A percentile compares a stretch with the other conserved stretches of the same genome.
phyloP scores from a whole-genome alignment of 108 stramenopile genomes.

The Cylindrotheca fusiformis region DNA sequence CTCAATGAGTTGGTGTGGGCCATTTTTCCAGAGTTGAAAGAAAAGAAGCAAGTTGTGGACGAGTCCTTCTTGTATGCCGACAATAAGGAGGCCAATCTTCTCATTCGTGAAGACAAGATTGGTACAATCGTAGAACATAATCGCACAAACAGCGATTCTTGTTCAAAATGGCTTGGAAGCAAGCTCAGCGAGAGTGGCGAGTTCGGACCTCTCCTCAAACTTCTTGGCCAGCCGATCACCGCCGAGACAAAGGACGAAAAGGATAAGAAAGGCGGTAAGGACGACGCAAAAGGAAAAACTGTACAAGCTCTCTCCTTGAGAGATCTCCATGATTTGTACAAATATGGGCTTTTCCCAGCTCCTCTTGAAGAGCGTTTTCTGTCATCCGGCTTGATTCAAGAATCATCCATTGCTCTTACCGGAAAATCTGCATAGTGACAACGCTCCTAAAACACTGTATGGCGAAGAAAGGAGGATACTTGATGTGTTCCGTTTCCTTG shows the following conservation, averaged over 20 bases:
- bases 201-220: neutral
- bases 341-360: conserved; percentile 2
- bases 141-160: too few species aligned
- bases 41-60: neutral
- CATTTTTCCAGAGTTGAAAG: conserved; percentile 1
- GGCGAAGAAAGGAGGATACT: too few species aligned
- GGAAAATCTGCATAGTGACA: too few species aligned
- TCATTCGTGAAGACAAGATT: too few species aligned
- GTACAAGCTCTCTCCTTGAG: neutral
- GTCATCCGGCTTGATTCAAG: neutral
- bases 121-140: too few species aligned
- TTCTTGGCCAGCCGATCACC: neutral
- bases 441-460: too few species aligned
- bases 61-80: conserved; percentile 1
- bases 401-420: neutral
- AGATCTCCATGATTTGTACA: conserved; percentile 5
- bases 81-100: too few species aligned
- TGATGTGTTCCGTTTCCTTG: too few species aligned
- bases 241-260: neutral
- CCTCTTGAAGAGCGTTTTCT: neutral
- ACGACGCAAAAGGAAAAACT: neutral
- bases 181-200: too few species aligned
- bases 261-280: neutral
- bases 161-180: too few species aligned
- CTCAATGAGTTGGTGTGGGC: conserved; percentile 6